Percentiles rank a stretch among this genome's conserved stretches.
Conservation (phyloP, 805 yeast genomes). For the Candida namnaoensis region DNA sequence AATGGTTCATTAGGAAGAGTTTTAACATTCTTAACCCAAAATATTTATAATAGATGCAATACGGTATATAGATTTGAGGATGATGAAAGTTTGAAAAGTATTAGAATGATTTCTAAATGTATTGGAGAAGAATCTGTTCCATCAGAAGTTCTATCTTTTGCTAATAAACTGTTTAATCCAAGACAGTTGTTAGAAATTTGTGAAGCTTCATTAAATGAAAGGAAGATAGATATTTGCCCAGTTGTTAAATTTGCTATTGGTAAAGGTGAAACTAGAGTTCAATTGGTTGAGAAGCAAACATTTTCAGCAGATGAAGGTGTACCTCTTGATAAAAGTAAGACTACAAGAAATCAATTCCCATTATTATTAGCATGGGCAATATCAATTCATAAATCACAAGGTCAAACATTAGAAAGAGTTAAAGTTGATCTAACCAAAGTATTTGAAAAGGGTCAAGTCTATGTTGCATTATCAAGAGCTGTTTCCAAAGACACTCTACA, state of each 20-base stretch:
- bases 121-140: constrained; percentile 17
- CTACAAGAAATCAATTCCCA: constrained; percentile 54
- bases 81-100: constrained; percentile 16
- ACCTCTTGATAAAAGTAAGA: background rate
- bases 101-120: constrained; percentile 24
- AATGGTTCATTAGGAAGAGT: constrained; percentile 89
- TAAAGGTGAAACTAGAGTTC: constrained; percentile 16
- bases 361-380: constrained; percentile 73
- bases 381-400: constrained; percentile 81
- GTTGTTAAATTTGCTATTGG: constrained; percentile 23
- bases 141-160: constrained; percentile 16
- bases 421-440: constrained; percentile 58
- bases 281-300: constrained; percentile 28
- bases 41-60: constrained; percentile 13
- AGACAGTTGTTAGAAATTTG: constrained; percentile 9
- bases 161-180: constrained; percentile 9
- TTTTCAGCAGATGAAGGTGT: constrained; percentile 22
- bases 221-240: constrained; percentile 18
- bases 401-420: constrained; percentile 68
- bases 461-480: constrained; percentile 78
- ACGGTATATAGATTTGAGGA: constrained; percentile 16
- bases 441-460: constrained; percentile 79
- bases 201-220: constrained; percentile 11
- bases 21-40: constrained; percentile 24
- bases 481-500: constrained; percentile 57